Base-by-base conservation (phyloP, 176 grass and related monocot species). In the Ensete glaucum region DNA sequence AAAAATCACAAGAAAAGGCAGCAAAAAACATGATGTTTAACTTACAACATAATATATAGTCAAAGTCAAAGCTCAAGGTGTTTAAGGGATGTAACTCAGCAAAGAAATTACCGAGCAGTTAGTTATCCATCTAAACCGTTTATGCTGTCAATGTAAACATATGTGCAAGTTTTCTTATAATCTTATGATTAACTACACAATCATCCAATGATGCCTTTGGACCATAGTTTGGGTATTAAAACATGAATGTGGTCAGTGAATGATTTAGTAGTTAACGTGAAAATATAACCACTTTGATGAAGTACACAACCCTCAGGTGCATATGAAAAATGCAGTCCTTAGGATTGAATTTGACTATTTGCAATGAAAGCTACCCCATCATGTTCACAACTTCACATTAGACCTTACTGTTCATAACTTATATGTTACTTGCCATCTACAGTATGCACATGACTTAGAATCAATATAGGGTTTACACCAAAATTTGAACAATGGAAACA, bases 1-100 rank as follows among this genome's bases (percentile, higher is more conserved):
- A 81, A 71, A 12, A 76, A 43, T 77, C 22, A 85, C 19, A 64
- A 80, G 34, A 20, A 55, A 51, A 2, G 24, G n/a, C 63, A 56
- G 14, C 56, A 76, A 50, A 50, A 9, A 25, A 53, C 43, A 0
- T 43, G 4, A 43, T 43, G 34, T 43, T 43, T 43, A 0, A 43
- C 34, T 43, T 43, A 43, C 34, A 43, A 6, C 34, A 43, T 0
- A 6, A 43, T 43, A 43, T 43, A 43, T 43, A 43, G 34, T 4
- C 34, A 43, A 70, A 50, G 10, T 3, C 67, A 51, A 50, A 50
- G 48, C 15, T 50, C 1, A 70, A 70, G 67, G 20, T 51, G 48
- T 66, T 19, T n/a, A 70, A 70, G 14, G 17, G 8, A 69, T 49
- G 49, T n/a, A 49, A 6, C 5, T 8, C 60, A 9, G 19, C 60